Evolutionary conservation across 2,329 filamentous ascomycete species (phyloP).

Genomic region (Penicillium sp.): DNA sequence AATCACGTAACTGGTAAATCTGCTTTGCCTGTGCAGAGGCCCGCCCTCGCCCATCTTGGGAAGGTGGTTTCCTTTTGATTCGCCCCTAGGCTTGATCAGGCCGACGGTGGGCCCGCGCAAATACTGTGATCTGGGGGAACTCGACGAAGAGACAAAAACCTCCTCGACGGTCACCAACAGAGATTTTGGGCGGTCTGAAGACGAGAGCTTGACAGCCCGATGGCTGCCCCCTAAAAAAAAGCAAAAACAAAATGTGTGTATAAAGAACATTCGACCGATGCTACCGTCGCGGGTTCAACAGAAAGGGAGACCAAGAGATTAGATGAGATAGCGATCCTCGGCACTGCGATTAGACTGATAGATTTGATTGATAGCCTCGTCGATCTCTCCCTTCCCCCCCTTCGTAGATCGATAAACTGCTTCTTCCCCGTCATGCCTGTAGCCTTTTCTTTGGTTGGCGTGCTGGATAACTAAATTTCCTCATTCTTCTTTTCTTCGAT

Average conservation of each 20-base stretch:
- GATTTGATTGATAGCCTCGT: slow-evolving; percentile 32
- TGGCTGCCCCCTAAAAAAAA: not conserved
- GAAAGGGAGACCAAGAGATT: slow-evolving; percentile 12
- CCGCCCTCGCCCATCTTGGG: slow-evolving; percentile 22
- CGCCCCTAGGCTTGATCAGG: slow-evolving; percentile 31
- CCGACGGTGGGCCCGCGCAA: slow-evolving; percentile 29
- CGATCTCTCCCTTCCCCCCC: slow-evolving; percentile 22
- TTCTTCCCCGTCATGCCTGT: slow-evolving; percentile 20
- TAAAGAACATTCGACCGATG: not conserved
- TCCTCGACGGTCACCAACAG: slow-evolving; percentile 1
- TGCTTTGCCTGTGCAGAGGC: slow-evolving; percentile 32
- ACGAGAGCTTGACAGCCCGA: not conserved
- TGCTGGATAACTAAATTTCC: slow-evolving; percentile 15
- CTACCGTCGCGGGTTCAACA: not conserved
- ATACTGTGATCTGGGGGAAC: slow-evolving; percentile 33
- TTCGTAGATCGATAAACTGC: slow-evolving; percentile 31
- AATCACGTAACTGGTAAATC: slow-evolving; percentile 27
- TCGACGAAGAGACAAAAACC: slow-evolving; percentile 1
- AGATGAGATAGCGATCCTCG: slow-evolving; percentile 26
- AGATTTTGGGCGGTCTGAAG: slow-evolving; percentile 6
- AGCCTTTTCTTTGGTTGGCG: not conserved
- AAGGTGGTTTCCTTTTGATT: slow-evolving; percentile 25
- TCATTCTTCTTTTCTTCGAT: not conserved
- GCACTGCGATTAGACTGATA: slow-evolving; percentile 27
- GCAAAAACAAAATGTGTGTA: not conserved